Evolutionary conservation across 2,329 filamentous ascomycete genomes (phyloP).

Genomic region (Cladosporium sp.): DNA sequence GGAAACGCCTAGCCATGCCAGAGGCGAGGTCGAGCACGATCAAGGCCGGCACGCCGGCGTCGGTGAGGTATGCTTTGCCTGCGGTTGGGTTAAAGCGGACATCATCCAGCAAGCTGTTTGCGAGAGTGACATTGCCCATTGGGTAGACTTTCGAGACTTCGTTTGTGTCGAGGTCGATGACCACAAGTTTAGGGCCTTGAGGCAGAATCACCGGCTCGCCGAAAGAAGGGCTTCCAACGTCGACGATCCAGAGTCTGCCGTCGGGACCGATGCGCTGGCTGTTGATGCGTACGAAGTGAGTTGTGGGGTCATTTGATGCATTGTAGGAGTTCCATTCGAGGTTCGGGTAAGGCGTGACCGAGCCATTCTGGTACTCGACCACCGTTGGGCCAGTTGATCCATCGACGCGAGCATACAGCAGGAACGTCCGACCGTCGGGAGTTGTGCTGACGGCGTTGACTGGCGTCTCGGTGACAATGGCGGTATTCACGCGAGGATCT

Average conservation of each 20-base stretch:
- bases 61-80: slow-evolving; percentile 27
- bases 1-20: slow-evolving; percentile 21
- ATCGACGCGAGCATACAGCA: slow-evolving; percentile 27
- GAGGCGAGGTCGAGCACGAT: slow-evolving; percentile 26
- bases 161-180: slow-evolving; percentile 31
- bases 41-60: slow-evolving; percentile 21
- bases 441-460: slow-evolving; percentile 25
- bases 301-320: slow-evolving; percentile 21
- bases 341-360: slow-evolving; percentile 23
- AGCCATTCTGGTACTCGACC: slow-evolving; percentile 25
- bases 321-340: slow-evolving; percentile 29
- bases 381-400: slow-evolving; percentile 27
- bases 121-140: slow-evolving; percentile 29
- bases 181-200: slow-evolving; percentile 30
- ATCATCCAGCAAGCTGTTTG: slow-evolving; percentile 31
- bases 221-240: slow-evolving; percentile 26
- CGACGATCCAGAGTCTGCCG: slow-evolving; percentile 29
- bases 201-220: slow-evolving; percentile 26
- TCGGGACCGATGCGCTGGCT: slow-evolving; percentile 30
- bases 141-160: slow-evolving; percentile 28
- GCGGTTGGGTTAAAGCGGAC: slow-evolving; percentile 29
- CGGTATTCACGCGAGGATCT: slow-evolving; percentile 18
- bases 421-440: slow-evolving; percentile 26
- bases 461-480: slow-evolving; percentile 18
- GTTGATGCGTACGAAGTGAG: slow-evolving; percentile 24